Percentiles rank a stretch among this genome's conserved stretches.
These are phyloP conservation scores for Hura crepitans DNA, from an alignment of 441 rosid genomes.

Conservation along the genomic window DNA sequence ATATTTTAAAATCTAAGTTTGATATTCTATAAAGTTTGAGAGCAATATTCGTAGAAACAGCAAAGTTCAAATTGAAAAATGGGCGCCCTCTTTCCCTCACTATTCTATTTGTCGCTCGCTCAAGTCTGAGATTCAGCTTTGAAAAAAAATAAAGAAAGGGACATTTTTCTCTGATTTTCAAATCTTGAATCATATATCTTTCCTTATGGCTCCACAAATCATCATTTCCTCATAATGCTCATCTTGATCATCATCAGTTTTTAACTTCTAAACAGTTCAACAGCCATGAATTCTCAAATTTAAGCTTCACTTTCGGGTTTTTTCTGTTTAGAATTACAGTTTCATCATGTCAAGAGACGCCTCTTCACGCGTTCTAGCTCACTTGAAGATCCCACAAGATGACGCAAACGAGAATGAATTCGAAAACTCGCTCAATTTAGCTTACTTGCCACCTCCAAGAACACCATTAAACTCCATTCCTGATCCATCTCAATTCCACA, in stretches of 20 bases:
- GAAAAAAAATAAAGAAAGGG: too few species aligned
- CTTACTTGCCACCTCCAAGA: conserved; percentile 59
- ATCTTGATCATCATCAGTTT: neutral
- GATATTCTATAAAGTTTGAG: neutral
- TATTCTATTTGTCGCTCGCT: neutral
- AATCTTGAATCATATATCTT: neutral
- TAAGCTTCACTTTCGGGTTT: neutral
- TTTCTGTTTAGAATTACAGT: neutral
- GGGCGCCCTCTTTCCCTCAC: conserved; percentile 23
- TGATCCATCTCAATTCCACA: conserved; percentile 65
- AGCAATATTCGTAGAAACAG: neutral
- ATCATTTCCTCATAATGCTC: neutral
- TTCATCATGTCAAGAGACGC: conserved; percentile 36
- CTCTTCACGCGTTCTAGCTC: conserved; percentile 31
- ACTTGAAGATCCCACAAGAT: conserved; percentile 32
- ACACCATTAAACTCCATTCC: conserved; percentile 73
- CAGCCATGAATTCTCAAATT: neutral
- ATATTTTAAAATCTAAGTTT: neutral
- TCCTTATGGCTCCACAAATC: neutral
- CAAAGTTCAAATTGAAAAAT: conserved; percentile 31
- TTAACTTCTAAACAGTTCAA: too few species aligned
- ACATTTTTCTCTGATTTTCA: conserved; percentile 2
- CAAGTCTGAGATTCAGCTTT: conserved; percentile 10
- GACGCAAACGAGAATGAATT: conserved; percentile 69
- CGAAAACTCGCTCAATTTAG: conserved; percentile 32